These are phyloP conservation scores for Cadophora luteo-olivacea DNA, from an alignment of 2,329 filamentous ascomycete species.

Conservation along the genomic window DNA sequence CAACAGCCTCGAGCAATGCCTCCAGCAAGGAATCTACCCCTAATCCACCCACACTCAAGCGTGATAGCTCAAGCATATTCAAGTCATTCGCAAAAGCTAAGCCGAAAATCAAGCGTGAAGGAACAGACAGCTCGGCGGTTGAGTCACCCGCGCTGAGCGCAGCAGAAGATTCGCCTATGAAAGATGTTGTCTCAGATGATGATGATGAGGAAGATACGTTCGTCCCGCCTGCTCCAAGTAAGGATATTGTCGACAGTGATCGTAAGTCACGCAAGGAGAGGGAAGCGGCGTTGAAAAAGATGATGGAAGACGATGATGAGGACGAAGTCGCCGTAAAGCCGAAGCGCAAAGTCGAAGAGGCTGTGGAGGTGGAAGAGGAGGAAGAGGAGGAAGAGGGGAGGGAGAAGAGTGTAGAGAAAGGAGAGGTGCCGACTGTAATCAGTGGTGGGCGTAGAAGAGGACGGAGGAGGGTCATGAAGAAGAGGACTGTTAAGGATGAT, in stretches of 20 bases:
- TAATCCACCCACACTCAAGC: constrained; percentile 54
- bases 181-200: constrained; percentile 61
- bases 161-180: constrained; percentile 59
- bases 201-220: constrained; percentile 61
- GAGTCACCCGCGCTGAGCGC: constrained; percentile 44
- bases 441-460: constrained; percentile 75
- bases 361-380: constrained; percentile 38
- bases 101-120: constrained; percentile 58
- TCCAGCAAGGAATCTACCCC: constrained; percentile 41
- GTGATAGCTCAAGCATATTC: constrained; percentile 71
- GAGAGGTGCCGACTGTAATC: constrained; percentile 43
- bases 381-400: constrained; percentile 42
- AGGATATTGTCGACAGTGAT: constrained; percentile 42
- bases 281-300: constrained; percentile 69
- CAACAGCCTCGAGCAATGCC: constrained; percentile 29
- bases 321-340: constrained; percentile 47
- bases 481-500: constrained; percentile 85
- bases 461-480: constrained; percentile 82
- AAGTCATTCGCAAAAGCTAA: constrained; percentile 78
- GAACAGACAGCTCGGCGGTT: constrained; percentile 47
- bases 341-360: constrained; percentile 50
- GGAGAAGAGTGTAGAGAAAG: constrained; percentile 27
- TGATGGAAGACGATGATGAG: constrained; percentile 78
- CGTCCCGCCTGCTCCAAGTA: constrained; percentile 50
- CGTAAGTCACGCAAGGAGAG: constrained; percentile 63